Conservation (phyloP, 2,329 filamentous ascomycete species). For the Fusarium compactum region DNA sequence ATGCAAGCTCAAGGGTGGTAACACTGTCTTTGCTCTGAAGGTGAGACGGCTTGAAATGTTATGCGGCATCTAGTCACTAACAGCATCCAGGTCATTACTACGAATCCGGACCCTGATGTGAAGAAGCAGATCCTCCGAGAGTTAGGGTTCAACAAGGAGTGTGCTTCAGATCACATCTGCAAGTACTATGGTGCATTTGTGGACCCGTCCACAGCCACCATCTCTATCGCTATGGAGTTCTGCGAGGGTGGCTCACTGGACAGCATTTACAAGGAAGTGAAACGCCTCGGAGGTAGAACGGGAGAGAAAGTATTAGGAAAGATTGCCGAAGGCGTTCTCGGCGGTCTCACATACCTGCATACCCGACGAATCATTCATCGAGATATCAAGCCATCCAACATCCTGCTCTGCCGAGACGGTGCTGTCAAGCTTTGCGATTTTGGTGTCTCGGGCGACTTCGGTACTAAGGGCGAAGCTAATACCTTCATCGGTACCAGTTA, state of each 20-base stretch:
- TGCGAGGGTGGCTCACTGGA: conserved; percentile 97
- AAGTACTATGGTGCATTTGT: conserved; percentile 97
- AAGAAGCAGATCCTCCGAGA: conserved; percentile 99
- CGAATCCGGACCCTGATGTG: conserved; percentile 95
- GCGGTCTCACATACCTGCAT: conserved; percentile 94
- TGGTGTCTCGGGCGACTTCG: conserved; percentile 96
- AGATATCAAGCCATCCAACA: conserved; percentile 99
- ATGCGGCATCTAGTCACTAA: conserved; percentile 24
- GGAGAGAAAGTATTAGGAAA: conserved; percentile 98
- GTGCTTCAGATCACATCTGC: conserved; percentile 95
- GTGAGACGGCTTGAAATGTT: conserved; percentile 61
- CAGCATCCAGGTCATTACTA: conserved; percentile 86
- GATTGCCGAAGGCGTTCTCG: conserved; percentile 93
- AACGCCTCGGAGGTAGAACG: conserved; percentile 91
- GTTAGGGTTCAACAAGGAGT: conserved; percentile 97
- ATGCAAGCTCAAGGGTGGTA: conserved; percentile 88
- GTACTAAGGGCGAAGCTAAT: conserved; percentile 97
- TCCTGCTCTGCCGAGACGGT: conserved; percentile 89
- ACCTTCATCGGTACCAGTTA: conserved; percentile 99
- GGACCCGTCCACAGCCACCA: conserved; percentile 94
- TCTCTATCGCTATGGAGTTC: conserved; percentile 99
- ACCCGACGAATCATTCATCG: conserved; percentile 97
- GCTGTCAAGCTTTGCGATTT: conserved; percentile 99
- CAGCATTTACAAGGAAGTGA: conserved; percentile 97
- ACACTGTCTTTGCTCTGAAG: conserved; percentile 96